A percentile compares a stretch with the other conserved stretches of the same genome.
Conservation (phyloP, 2,329 filamentous ascomycete species). For the Verticillium tricorpus region DNA sequence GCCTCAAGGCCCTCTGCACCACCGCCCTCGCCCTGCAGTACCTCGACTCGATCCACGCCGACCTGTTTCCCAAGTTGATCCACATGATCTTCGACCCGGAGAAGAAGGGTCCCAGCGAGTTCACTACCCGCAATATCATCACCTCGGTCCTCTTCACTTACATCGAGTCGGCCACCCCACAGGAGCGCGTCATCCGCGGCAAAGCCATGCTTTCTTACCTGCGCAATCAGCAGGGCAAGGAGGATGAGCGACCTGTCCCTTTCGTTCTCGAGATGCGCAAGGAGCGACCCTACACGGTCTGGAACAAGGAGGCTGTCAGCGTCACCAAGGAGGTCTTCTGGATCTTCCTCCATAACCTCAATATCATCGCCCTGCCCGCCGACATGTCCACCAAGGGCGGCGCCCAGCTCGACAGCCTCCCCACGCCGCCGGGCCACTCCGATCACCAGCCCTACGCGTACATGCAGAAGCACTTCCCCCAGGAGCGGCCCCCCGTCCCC, state of each 20-base stretch:
- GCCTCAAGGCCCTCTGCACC: slow-evolving; percentile 90
- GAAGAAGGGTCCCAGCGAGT: slow-evolving; percentile 95
- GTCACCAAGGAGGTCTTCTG: slow-evolving; percentile 98
- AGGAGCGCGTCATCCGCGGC: slow-evolving; percentile 64
- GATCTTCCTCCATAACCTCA: slow-evolving; percentile 95
- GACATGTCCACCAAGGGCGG: slow-evolving; percentile 28
- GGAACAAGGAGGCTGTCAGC: slow-evolving; percentile 87
- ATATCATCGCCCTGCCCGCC: slow-evolving; percentile 68
- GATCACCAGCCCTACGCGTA: slow-evolving; percentile 47
- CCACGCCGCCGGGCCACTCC: slow-evolving; percentile 24
- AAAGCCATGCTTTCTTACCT: slow-evolving; percentile 73
- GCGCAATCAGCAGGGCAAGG: slow-evolving; percentile 71
- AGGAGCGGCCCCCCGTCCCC: slow-evolving; percentile 81
- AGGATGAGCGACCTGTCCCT: slow-evolving; percentile 69
- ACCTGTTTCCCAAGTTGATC: slow-evolving; percentile 80
- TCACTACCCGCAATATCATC: slow-evolving; percentile 86
- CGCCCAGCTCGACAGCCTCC: slow-evolving; percentile 10
- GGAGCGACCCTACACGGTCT: slow-evolving; percentile 83
- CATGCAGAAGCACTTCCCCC: slow-evolving; percentile 73
- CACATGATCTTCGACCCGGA: slow-evolving; percentile 95
- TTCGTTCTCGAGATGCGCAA: slow-evolving; percentile 90
- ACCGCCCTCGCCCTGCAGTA: slow-evolving; percentile 82
- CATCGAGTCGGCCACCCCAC: slow-evolving; percentile 61
- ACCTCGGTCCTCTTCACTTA: slow-evolving; percentile 87
- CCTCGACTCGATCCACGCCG: slow-evolving; percentile 71